phyloP scores from a whole-genome alignment of 2,329 filamentous ascomycete genomes.

The Cytospora leucostoma region DNA sequence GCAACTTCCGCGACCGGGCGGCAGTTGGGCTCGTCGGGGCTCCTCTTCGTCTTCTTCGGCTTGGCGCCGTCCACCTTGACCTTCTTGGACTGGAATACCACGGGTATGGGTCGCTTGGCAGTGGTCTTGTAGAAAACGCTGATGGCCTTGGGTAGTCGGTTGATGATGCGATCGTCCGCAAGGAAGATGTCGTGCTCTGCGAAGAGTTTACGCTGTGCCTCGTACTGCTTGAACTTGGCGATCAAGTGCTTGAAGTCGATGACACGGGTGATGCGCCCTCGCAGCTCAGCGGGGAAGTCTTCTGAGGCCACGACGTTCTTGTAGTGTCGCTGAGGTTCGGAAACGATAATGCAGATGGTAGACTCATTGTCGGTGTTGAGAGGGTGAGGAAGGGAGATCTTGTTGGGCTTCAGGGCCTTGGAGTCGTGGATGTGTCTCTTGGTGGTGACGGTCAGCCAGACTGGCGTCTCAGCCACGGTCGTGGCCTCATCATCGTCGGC shows the following conservation, averaged over 20 bases:
- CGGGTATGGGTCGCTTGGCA: slow-evolving; percentile 82
- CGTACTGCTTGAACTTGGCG: slow-evolving; percentile 85
- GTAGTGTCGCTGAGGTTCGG: slow-evolving; percentile 78
- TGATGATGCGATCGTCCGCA: slow-evolving; percentile 83
- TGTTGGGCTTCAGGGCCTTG: slow-evolving; percentile 78
- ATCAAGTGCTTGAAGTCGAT: slow-evolving; percentile 80
- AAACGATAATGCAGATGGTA: slow-evolving; percentile 84
- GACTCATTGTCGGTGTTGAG: slow-evolving; percentile 67
- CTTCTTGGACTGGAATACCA: slow-evolving; percentile 58
- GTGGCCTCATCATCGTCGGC: slow-evolving; percentile 47
- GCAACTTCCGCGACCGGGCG: slow-evolving; percentile 68
- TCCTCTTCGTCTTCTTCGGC: slow-evolving; percentile 59
- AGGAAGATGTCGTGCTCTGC: slow-evolving; percentile 91
- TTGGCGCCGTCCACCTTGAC: slow-evolving; percentile 62
- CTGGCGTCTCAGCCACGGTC: slow-evolving; percentile 49
- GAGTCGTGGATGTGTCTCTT: slow-evolving; percentile 71
- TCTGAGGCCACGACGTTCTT: slow-evolving; percentile 82
- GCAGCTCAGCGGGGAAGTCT: slow-evolving; percentile 67
- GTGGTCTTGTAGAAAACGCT: slow-evolving; percentile 90
- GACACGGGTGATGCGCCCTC: slow-evolving; percentile 70
- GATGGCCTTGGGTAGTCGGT: slow-evolving; percentile 71
- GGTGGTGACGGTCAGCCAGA: slow-evolving; percentile 65
- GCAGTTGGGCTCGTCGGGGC: slow-evolving; percentile 43
- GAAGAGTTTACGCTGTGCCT: slow-evolving; percentile 79
- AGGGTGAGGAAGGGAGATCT: slow-evolving; percentile 76